A percentile compares a stretch with the other conserved stretches of the same genome.
Conservation (phyloP, 2,329 filamentous ascomycete genomes). For the Aspergillus persii region DNA sequence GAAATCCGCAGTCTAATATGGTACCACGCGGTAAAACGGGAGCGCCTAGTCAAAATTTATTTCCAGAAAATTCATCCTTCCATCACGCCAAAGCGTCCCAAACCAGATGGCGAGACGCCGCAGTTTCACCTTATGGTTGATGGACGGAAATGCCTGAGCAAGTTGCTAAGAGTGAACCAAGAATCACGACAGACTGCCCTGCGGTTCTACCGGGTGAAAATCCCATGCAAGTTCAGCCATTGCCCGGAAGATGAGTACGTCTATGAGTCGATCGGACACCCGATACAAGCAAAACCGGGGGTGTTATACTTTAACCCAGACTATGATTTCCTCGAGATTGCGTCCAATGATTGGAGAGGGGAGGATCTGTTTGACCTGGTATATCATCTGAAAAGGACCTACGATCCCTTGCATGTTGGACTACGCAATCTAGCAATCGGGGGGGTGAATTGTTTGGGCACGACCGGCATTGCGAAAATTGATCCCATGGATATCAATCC, state of each 20-base stretch:
- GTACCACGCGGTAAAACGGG: not conserved
- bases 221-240: not conserved
- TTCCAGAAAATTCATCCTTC: not conserved
- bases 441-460: not conserved
- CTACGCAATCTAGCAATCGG: not conserved
- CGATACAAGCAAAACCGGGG: not conserved
- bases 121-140: not conserved
- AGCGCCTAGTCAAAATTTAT: not conserved
- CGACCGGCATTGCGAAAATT: not conserved
- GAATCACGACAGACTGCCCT: not conserved
- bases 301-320: not conserved
- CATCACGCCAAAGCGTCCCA: not conserved
- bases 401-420: not conserved
- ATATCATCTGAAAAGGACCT: not conserved
- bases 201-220: not conserved
- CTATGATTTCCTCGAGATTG: not conserved
- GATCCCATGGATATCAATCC: not conserved
- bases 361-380: not conserved
- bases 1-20: not conserved
- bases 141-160: not conserved
- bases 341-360: not conserved
- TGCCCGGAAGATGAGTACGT: not conserved
- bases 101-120: not conserved
- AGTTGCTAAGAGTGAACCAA: not conserved
- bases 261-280: not conserved